phyloP scores from a whole-genome alignment of 2,329 filamentous ascomycete species.

The Ophidiomyces ophidiicola region DNA sequence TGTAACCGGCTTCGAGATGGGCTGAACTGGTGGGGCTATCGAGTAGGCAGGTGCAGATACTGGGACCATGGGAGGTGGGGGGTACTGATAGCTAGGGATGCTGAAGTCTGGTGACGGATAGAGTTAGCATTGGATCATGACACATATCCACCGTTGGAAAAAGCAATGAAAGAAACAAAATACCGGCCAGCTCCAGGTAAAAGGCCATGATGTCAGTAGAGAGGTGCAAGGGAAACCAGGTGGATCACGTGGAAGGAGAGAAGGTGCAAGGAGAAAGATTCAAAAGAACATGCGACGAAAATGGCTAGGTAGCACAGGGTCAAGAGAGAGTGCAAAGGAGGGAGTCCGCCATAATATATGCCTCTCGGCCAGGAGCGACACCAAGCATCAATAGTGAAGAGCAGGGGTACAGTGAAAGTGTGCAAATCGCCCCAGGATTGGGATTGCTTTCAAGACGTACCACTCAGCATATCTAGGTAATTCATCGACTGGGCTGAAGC shows the following conservation, averaged over 20 bases:
- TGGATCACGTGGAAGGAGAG: not conserved
- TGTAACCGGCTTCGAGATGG: not conserved
- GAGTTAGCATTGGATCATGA: not conserved
- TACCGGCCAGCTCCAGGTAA: not conserved
- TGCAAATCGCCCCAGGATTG: not conserved
- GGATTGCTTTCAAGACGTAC: slow-evolving; percentile 23
- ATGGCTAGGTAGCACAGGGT: too few relatives aligned
- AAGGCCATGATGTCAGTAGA: too few relatives aligned
- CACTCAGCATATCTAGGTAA: slow-evolving; percentile 32
- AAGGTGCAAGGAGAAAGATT: not conserved
- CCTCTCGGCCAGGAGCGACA: too few relatives aligned
- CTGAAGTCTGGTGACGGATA: slow-evolving; percentile 13
- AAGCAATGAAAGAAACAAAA: not conserved
- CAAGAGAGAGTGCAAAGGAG: too few relatives aligned
- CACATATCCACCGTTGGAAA: slow-evolving; percentile 4
- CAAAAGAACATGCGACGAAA: not conserved
- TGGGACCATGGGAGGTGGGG: slow-evolving; percentile 11
- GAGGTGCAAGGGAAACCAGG: too few relatives aligned
- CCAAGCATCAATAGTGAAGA: not conserved
- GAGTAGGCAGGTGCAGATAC: slow-evolving; percentile 10
- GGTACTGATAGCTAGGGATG: slow-evolving; percentile 14
- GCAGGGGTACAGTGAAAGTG: not conserved
- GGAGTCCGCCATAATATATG: too few relatives aligned
- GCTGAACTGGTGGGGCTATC: slow-evolving; percentile 1
- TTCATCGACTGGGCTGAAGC: slow-evolving; percentile 24